These are phyloP conservation scores for Penicillium glabrum DNA, from an alignment of 2,329 filamentous ascomycete species.

Conservation along the genomic window DNA sequence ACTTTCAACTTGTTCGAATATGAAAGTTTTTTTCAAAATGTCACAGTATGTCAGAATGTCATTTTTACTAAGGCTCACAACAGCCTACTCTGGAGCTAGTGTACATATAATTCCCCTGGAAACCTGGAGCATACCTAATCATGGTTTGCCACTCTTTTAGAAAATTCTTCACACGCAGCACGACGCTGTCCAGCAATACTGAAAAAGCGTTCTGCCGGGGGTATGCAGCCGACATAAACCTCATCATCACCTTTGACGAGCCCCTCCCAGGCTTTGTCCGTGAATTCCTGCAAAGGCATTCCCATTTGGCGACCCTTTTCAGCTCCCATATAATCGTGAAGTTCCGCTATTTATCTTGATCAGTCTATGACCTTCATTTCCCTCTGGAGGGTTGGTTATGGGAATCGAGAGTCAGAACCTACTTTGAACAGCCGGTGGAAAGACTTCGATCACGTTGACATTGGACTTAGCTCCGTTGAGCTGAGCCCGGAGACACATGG, in stretches of 20 bases:
- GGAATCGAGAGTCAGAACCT: neutral
- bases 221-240: conserved; percentile 38
- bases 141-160: too few relatives aligned
- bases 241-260: conserved; percentile 45
- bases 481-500: conserved; percentile 47
- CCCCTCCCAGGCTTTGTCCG: conserved; percentile 47
- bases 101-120: too few relatives aligned
- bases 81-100: too few relatives aligned
- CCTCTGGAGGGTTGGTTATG: too few relatives aligned
- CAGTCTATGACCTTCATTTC: too few relatives aligned
- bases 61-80: too few relatives aligned
- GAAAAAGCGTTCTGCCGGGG: conserved; percentile 28
- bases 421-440: conserved; percentile 46
- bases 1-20: too few relatives aligned
- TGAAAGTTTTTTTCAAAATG: too few relatives aligned
- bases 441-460: conserved; percentile 48
- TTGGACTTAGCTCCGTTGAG: conserved; percentile 35
- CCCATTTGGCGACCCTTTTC: conserved; percentile 46
- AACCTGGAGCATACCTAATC: too few relatives aligned
- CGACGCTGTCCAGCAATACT: conserved; percentile 35
- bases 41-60: too few relatives aligned
- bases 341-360: conserved; percentile 42
- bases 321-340: conserved; percentile 51
- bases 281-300: conserved; percentile 51
- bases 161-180: too few relatives aligned